Percentiles rank a stretch among this genome's conserved stretches.
These are phyloP conservation scores for Parsonsia alboflavescens DNA, from an alignment of 257 asterid genomes.

Conservation along the genomic window DNA sequence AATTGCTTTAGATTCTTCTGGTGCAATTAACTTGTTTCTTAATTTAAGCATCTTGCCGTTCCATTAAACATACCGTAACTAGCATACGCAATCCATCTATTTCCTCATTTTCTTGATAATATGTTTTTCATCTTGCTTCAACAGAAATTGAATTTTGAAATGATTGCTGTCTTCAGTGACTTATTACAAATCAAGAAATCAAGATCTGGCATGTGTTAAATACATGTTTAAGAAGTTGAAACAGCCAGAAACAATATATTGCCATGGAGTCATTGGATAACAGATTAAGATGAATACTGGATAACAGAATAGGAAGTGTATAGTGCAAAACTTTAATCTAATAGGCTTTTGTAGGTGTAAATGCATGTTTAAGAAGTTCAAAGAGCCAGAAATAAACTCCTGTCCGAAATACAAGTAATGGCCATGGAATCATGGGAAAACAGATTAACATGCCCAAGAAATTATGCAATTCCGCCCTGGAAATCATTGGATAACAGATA, in stretches of 20 bases:
- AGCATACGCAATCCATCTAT: neutral
- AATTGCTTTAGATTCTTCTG: neutral
- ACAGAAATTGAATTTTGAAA: neutral
- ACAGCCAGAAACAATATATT: neutral
- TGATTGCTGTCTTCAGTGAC: neutral
- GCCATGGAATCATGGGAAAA: neutral
- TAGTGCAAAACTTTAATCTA: too few species aligned
- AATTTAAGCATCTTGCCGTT: neutral
- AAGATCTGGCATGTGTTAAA: neutral
- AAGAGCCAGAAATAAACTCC: neutral
- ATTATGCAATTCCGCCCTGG: neutral
- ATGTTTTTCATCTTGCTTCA: neutral
- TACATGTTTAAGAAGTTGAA: neutral
- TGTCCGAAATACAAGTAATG: neutral
- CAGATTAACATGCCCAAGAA: neutral
- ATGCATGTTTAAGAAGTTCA: too few species aligned
- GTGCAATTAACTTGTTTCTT: neutral
- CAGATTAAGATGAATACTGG: neutral
- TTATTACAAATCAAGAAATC: neutral
- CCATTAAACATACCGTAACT: neutral
- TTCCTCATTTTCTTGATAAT: neutral
- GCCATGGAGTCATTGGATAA: neutral
- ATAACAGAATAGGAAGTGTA: neutral
- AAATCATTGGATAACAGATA: neutral
- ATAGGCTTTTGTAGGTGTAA: neutral